Percentiles rank a stretch among this genome's conserved stretches.
Evolutionary conservation across 345 rosid species (phyloP).

Genomic region (Psidium friedrichsthalianum): DNA sequence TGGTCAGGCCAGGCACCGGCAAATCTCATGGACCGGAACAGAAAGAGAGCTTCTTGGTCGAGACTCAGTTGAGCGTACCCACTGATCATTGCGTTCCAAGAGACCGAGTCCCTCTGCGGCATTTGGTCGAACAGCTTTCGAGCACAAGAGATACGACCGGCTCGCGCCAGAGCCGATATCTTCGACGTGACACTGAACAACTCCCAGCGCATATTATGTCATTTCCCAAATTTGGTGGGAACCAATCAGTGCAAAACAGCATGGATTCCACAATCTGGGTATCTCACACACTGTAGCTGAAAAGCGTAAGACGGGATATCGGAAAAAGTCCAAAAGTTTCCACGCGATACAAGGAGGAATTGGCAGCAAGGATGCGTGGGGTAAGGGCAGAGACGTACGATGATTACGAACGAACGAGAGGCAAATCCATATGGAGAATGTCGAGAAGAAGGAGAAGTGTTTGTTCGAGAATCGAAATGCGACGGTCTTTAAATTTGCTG

Average conservation of each 20-base stretch:
- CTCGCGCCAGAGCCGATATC: constrained; percentile 20
- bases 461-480: too few species aligned
- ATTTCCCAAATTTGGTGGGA: background rate
- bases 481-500: too few species aligned
- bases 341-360: background rate
- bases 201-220: constrained; percentile 9
- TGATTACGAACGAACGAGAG: background rate
- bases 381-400: background rate
- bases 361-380: background rate
- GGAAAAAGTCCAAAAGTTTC: background rate
- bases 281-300: background rate
- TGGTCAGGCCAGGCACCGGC: constrained; percentile 30
- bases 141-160: constrained; percentile 35
- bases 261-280: background rate
- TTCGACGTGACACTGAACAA: constrained; percentile 37
- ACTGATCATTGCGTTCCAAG: constrained; percentile 76
- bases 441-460: background rate
- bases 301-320: fast-evolving
- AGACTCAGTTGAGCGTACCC: constrained; percentile 52
- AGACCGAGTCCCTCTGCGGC: constrained; percentile 37
- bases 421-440: background rate
- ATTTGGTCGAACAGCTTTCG: constrained; percentile 68
- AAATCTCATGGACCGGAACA: constrained; percentile 36
- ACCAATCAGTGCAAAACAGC: background rate
- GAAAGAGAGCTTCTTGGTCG: constrained; percentile 33